These are phyloP conservation scores for Starmera amethionina DNA, from an alignment of 805 yeast species.

Conservation along the genomic window DNA sequence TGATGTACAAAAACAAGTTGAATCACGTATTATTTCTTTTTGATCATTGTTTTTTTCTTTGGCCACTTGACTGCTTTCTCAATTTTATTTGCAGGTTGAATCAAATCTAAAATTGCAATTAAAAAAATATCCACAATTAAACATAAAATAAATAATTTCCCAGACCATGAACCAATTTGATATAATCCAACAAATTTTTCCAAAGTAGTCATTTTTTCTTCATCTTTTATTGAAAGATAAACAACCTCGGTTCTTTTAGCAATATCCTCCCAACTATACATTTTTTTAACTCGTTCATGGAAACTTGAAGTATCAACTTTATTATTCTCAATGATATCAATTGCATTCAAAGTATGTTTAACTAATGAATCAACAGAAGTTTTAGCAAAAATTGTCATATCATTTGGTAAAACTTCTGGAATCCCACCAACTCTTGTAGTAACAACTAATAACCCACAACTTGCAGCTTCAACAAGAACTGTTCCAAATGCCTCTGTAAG, in stretches of 20 bases:
- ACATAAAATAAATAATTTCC: slow-evolving; percentile 71
- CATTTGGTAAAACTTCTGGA: slow-evolving; percentile 87
- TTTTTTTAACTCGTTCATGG: slow-evolving; percentile 63
- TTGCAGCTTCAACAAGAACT: slow-evolving; percentile 93
- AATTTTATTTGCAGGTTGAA: slow-evolving; percentile 59
- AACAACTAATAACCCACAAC: slow-evolving; percentile 88
- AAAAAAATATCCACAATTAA: slow-evolving; percentile 72
- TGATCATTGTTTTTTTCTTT: slow-evolving; percentile 2
- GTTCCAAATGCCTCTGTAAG: slow-evolving; percentile 98
- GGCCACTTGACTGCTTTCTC: slow-evolving; percentile 83
- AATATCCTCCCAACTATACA: slow-evolving; percentile 91
- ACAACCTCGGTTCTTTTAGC: slow-evolving; percentile 81
- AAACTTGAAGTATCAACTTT: slow-evolving; percentile 63
- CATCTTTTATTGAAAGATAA: slow-evolving; percentile 42
- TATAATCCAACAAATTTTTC: slow-evolving; percentile 56
- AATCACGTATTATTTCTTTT: neutral
- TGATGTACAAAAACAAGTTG: slow-evolving; percentile 7
- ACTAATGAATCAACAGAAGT: slow-evolving; percentile 83
- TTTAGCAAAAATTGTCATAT: slow-evolving; percentile 87
- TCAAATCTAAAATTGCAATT: slow-evolving; percentile 51
- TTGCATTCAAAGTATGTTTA: slow-evolving; percentile 62
- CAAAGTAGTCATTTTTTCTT: slow-evolving; percentile 27
- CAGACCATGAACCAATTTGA: slow-evolving; percentile 76
- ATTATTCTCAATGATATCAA: slow-evolving; percentile 43
- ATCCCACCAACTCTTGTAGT: slow-evolving; percentile 97